phyloP scores from a whole-genome alignment of 306 rosid genomes.

The Acmispon strigosus region DNA sequence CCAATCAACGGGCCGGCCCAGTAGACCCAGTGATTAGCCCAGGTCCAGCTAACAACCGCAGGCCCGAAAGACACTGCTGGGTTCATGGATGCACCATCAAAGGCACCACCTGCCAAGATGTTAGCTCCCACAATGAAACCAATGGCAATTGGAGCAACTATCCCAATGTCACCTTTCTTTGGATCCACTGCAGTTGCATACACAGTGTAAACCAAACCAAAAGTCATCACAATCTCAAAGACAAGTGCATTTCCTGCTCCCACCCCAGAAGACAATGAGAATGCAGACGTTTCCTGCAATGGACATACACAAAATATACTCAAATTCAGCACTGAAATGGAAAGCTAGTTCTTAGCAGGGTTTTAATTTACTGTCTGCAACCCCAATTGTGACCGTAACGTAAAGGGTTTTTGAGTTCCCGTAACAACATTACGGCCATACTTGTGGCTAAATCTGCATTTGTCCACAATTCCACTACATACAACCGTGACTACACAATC shows the following conservation, averaged over 20 bases:
- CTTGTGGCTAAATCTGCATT: no score
- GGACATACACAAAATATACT: neutral
- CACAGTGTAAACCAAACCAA: slow-evolving; percentile 72
- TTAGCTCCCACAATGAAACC: slow-evolving; percentile 83
- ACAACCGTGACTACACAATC: no score
- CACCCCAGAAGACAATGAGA: slow-evolving; percentile 54
- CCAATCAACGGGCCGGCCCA: slow-evolving; percentile 70
- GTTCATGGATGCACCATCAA: slow-evolving; percentile 85
- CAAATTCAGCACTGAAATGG: neutral
- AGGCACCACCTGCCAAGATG: slow-evolving; percentile 80
- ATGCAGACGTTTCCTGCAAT: slow-evolving; percentile 61
- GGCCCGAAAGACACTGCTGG: slow-evolving; percentile 86
- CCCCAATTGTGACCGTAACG: no score
- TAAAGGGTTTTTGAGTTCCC: no score
- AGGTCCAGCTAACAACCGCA: slow-evolving; percentile 72
- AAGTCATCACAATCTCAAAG: slow-evolving; percentile 77
- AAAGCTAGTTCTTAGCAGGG: neutral
- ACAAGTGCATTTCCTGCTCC: slow-evolving; percentile 61
- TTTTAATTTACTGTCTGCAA: no score
- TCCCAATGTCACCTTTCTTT: slow-evolving; percentile 60
- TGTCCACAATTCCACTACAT: no score
- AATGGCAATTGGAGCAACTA: slow-evolving; percentile 76
- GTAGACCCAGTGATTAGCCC: slow-evolving; percentile 77
- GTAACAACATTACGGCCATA: no score
- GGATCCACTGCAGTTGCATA: slow-evolving; percentile 74